phyloP scores from a whole-genome alignment of 441 rosid species.

The Pelargonium cotyledonis region DNA sequence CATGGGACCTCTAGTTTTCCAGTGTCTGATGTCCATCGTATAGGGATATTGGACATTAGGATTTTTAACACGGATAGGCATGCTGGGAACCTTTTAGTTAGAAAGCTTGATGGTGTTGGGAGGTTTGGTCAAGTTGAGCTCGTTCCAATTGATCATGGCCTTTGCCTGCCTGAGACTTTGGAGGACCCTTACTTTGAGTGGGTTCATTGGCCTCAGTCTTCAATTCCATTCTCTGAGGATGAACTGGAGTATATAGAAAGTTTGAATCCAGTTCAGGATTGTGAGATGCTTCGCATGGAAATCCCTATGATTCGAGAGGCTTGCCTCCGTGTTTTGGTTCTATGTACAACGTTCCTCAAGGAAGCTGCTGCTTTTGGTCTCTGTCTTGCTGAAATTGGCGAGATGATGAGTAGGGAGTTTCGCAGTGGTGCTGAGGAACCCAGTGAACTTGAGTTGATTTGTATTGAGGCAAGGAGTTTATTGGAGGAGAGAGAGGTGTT shows the following conservation, averaged over 20 bases:
- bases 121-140: neutral
- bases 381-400: neutral
- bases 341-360: neutral
- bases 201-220: neutral
- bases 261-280: neutral
- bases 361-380: slow-evolving; percentile 1
- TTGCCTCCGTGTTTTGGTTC: neutral
- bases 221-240: neutral
- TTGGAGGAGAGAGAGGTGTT: neutral
- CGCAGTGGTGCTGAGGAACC: neutral
- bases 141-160: neutral
- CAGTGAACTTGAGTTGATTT: neutral
- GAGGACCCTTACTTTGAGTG: neutral
- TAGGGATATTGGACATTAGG: neutral
- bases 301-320: neutral
- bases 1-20: neutral
- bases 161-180: neutral
- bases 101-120: neutral
- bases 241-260: neutral
- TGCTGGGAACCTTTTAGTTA: neutral
- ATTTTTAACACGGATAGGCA: neutral
- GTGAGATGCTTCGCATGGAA: neutral
- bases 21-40: neutral
- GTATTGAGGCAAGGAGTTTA: neutral
- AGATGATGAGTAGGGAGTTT: neutral